Evolutionary conservation across 1,284 basidiomycete species (phyloP).

Genomic region (Coniferiporia sulphurascens): DNA sequence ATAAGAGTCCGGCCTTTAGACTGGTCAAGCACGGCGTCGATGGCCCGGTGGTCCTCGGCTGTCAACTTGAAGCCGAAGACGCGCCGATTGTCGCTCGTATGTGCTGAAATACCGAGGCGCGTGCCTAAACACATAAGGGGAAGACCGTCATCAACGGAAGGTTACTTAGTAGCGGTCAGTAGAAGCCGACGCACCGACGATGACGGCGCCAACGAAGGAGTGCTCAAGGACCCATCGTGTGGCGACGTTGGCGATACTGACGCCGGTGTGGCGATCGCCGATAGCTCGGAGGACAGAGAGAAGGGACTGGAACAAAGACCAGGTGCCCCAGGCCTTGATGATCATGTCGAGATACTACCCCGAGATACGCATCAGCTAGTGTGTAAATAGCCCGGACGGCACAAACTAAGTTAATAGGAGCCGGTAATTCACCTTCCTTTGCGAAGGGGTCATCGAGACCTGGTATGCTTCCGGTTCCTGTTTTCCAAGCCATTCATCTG

Average conservation of each 20-base stretch:
- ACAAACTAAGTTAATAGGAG: background rate
- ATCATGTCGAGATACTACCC: conserved; percentile 80
- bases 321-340: conserved; percentile 69
- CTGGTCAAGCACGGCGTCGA: conserved; percentile 54
- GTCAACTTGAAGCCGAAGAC: conserved; percentile 57
- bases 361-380: background rate
- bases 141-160: background rate
- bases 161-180: background rate
- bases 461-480: conserved; percentile 70
- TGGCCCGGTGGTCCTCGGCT: conserved; percentile 49
- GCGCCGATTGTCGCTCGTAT: conserved; percentile 60
- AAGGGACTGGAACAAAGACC: conserved; percentile 69
- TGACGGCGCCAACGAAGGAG: conserved; percentile 68
- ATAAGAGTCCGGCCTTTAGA: conserved; percentile 61
- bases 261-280: conserved; percentile 60
- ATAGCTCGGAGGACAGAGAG: conserved; percentile 55
- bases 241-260: conserved; percentile 72
- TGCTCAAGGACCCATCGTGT: conserved; percentile 81
- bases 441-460: conserved; percentile 64
- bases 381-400: background rate
- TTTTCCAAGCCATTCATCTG: conserved; percentile 67
- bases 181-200: conserved; percentile 52
- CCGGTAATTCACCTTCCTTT: conserved; percentile 57
- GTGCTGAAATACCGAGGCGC: conserved; percentile 72
- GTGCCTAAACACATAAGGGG: conserved; percentile 41